These are phyloP conservation scores for Naganishia onofrii DNA, from an alignment of 768 basidiomycete species.

Conservation along the genomic window DNA sequence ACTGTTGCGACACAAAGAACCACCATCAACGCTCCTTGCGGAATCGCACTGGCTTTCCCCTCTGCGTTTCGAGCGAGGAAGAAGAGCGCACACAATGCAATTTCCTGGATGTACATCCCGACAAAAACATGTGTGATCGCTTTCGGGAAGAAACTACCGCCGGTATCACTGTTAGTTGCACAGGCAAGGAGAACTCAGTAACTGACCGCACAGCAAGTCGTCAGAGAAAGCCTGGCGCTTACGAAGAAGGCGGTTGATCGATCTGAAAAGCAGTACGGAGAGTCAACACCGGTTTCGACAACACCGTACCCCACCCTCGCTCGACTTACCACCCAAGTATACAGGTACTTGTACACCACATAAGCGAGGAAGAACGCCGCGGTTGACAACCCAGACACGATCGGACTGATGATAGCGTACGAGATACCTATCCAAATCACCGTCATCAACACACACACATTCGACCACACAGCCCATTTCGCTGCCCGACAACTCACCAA, in stretches of 20 bases:
- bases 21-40: constrained; percentile 79
- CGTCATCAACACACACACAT: too few species aligned
- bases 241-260: constrained; percentile 60
- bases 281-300: not conserved
- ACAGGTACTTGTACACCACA: constrained; percentile 74
- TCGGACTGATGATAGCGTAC: constrained; percentile 85
- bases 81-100: constrained; percentile 82
- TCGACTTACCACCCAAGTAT: constrained; percentile 63
- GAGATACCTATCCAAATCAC: constrained; percentile 39
- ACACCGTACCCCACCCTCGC: constrained; percentile 39
- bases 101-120: constrained; percentile 84
- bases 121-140: constrained; percentile 91
- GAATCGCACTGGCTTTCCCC: constrained; percentile 60
- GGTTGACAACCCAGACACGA: constrained; percentile 86
- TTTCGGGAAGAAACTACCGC: constrained; percentile 91
- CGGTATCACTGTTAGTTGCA: constrained; percentile 75
- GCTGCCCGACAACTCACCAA: constrained; percentile 59
- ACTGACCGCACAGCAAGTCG: too few species aligned
- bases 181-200: constrained; percentile 15
- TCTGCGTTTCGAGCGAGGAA: constrained; percentile 72
- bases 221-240: too few species aligned
- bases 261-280: constrained; percentile 36
- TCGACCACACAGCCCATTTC: too few species aligned
- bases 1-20: constrained; percentile 81
- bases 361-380: constrained; percentile 80